These are phyloP conservation scores for Chrysochromulina parva DNA, from an alignment of 78 protist genomes.

Conservation along the genomic window DNA sequence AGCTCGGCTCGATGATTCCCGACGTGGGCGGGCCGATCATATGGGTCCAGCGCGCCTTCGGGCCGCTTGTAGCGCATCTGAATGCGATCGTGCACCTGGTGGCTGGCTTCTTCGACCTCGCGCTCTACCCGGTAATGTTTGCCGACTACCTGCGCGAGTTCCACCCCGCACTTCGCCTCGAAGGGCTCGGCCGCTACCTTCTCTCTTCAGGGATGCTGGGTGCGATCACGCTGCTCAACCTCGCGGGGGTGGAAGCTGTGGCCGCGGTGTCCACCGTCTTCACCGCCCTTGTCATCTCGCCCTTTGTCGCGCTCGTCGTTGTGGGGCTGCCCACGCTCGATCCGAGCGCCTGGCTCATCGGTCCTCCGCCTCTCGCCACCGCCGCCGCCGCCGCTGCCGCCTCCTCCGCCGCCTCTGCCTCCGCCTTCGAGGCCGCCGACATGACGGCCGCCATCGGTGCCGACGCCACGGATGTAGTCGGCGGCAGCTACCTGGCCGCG, in stretches of 20 bases:
- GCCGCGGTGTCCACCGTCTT: neutral
- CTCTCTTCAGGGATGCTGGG: neutral
- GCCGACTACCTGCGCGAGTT: neutral
- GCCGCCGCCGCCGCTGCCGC: neutral
- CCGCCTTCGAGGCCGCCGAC: too few relatives aligned
- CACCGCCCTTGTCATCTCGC: neutral
- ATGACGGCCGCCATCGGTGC: too few relatives aligned
- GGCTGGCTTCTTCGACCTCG: neutral
- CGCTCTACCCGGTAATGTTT: constrained; percentile 13
- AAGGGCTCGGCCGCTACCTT: neutral
- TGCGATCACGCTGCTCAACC: neutral
- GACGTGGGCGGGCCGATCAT: neutral
- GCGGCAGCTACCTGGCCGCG: neutral
- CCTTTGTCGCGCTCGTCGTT: neutral
- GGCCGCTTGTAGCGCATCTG: neutral
- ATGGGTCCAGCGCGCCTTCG: constrained; percentile 13
- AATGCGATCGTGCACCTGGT: neutral
- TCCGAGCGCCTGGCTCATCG: too few relatives aligned
- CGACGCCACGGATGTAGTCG: neutral
- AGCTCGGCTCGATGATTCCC: neutral
- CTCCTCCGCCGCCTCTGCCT: too few relatives aligned
- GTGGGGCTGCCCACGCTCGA: neutral
- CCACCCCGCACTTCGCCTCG: neutral
- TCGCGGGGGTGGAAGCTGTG: neutral
- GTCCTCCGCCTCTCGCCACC: too few relatives aligned